phyloP scores from a whole-genome alignment of 805 yeast species.

The Candida ulmi region DNA sequence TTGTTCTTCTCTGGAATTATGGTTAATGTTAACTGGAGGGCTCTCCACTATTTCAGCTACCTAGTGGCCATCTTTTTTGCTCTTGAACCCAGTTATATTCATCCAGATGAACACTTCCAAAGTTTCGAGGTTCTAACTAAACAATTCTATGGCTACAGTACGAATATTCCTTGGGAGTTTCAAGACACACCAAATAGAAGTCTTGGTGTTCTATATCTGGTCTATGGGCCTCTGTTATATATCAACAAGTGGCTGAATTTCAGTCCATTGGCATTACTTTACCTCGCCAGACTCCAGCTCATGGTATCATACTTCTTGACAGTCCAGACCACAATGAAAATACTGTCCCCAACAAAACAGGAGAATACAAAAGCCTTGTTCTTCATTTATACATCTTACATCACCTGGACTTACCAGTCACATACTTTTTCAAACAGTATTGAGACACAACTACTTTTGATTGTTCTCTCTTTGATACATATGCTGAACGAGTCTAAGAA shows the following conservation, averaged over 20 bases:
- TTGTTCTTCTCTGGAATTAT: background rate
- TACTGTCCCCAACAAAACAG: constrained; percentile 42
- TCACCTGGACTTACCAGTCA: constrained; percentile 73
- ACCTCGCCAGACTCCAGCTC: constrained; percentile 45
- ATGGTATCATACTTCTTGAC: constrained; percentile 31
- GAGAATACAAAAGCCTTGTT: constrained; percentile 36
- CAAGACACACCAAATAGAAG: constrained; percentile 59
- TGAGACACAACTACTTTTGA: constrained; percentile 48
- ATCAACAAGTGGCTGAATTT: constrained; percentile 29
- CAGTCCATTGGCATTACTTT: constrained; percentile 47
- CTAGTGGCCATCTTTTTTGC: constrained; percentile 43
- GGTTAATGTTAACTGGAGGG: constrained; percentile 12
- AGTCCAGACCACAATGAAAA: constrained; percentile 33
- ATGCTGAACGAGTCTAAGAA: constrained; percentile 17
- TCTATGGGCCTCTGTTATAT: constrained; percentile 63
- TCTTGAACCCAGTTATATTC: constrained; percentile 76
- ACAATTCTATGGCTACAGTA: constrained; percentile 36
- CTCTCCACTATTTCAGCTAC: constrained; percentile 19
- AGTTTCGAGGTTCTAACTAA: constrained; percentile 67
- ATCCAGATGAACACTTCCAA: constrained; percentile 97
- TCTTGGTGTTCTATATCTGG: constrained; percentile 55
- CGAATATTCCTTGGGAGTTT: constrained; percentile 82
- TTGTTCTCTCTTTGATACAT: constrained; percentile 37
- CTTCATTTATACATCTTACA: constrained; percentile 51
- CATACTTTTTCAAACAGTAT: constrained; percentile 87